These are phyloP conservation scores for Ustilago cynodontis DNA, from an alignment of 1,284 basidiomycete genomes.

Conservation along the genomic window DNA sequence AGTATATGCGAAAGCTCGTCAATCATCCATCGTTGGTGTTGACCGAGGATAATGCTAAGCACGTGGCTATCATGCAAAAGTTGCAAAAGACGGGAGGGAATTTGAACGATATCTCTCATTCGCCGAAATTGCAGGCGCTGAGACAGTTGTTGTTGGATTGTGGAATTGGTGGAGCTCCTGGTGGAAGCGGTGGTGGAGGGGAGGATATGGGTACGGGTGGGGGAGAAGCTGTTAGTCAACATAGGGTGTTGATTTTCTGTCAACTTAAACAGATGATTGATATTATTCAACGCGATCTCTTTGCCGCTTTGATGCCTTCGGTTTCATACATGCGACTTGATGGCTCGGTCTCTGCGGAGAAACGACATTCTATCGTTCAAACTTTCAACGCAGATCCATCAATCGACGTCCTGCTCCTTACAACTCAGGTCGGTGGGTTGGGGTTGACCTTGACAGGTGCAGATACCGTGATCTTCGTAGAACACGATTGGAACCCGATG, in stretches of 20 bases:
- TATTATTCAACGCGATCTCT: slow-evolving; percentile 93
- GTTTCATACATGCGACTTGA: slow-evolving; percentile 99
- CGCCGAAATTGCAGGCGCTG: slow-evolving; percentile 88
- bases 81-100: slow-evolving; percentile 70
- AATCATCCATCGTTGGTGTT: slow-evolving; percentile 84
- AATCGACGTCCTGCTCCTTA: slow-evolving; percentile 95
- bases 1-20: slow-evolving; percentile 96
- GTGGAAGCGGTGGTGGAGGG: slow-evolving; percentile 74
- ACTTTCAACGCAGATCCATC: slow-evolving; percentile 98
- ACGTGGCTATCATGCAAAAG: slow-evolving; percentile 77
- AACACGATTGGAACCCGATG: slow-evolving; percentile 99
- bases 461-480: slow-evolving; percentile 98
- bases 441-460: slow-evolving; percentile 97
- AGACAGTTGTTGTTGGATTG: slow-evolving; percentile 76
- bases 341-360: slow-evolving; percentile 71
- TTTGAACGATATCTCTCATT: slow-evolving; percentile 85
- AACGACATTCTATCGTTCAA: slow-evolving; percentile 79
- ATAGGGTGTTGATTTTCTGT: slow-evolving; percentile 98
- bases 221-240: slow-evolving; percentile 80
- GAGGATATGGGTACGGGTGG: slow-evolving; percentile 71
- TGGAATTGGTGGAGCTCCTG: slow-evolving; percentile 79
- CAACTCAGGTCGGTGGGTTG: slow-evolving; percentile 95
- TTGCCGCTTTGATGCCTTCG: slow-evolving; percentile 90
- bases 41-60: slow-evolving; percentile 65
- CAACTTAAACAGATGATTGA: slow-evolving; percentile 99